Evolutionary conservation across 2,329 filamentous ascomycete species (phyloP), one percentile per base, ranked within the genome.

Genomic region (Pseudogymnoascus sp.): DNA sequence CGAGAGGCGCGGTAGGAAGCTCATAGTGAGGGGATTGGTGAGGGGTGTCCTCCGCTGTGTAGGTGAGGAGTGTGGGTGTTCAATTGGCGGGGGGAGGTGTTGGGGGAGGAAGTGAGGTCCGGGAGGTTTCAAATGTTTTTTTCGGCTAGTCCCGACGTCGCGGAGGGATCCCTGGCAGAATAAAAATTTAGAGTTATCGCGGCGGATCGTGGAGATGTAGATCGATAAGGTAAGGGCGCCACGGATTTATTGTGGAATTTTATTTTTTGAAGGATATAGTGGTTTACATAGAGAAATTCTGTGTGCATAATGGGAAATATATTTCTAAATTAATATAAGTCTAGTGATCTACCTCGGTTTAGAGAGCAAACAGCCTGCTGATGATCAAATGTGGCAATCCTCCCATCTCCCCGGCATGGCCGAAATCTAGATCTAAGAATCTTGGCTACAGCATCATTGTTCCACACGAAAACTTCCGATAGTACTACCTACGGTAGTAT

Each of bases 131-230:
- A 25, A 28, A 5, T 51, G 45, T 51, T 51, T 51, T 51, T 51
- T 51, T 51, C 45, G 45, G 45, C 45, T 51, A 51, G 16, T 28
- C 45, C 45, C 45, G 45, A 51, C 23, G 45, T 28, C 14, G 45
- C 23, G 13, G 45, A 51, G 45, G 21, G 45, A 51, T 51, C 45
- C 45, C 45, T 51, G 45, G 14, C 45, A 51, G 8, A 51, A 51
- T 51, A 48, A 51, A 43, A 51, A 51, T 28, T 51, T 51, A 51
- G 45, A 51, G 45, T 51, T 51, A 51, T 51, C 45, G 45, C 2
- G 41, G 45, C 4, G 41, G 45, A 51, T 51, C 23, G 23, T 51
- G 45, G 45, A 51, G 45, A 48, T n/a, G 21, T 14, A 28, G 45
- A 28, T 51, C 45, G 45, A 28, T 51, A 51, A 51, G 45, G 45